Percentiles rank a stretch among this genome's conserved stretches.
These are phyloP conservation scores for Monascus purpureus DNA, from an alignment of 495 filamentous ascomycete species.

Conservation along the genomic window DNA sequence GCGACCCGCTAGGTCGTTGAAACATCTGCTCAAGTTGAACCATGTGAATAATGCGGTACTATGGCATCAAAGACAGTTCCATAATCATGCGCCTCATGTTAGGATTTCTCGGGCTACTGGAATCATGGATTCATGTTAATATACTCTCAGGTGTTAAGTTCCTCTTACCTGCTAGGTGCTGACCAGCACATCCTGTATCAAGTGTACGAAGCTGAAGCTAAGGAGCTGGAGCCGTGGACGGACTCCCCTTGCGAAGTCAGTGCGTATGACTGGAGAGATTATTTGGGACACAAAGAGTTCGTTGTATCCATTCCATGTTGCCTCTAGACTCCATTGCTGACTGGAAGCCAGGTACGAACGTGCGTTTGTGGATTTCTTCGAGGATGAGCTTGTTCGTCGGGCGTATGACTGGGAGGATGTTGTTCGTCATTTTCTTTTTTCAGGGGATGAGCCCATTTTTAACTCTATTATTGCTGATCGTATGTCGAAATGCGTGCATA, in stretches of 20 bases:
- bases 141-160: slow-evolving; percentile 45
- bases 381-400: slow-evolving; percentile 63
- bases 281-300: slow-evolving; percentile 53
- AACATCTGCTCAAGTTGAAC: slow-evolving; percentile 80
- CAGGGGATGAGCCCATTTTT: slow-evolving; percentile 62
- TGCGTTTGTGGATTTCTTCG: slow-evolving; percentile 84
- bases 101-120: slow-evolving; percentile 8
- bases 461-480: slow-evolving; percentile 63
- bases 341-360: slow-evolving; percentile 52
- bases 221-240: slow-evolving; percentile 63
- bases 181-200: slow-evolving; percentile 52
- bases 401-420: slow-evolving; percentile 77
- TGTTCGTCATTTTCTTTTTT: slow-evolving; percentile 59
- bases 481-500: slow-evolving; percentile 32
- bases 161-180: slow-evolving; percentile 74
- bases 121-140: background rate
- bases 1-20: slow-evolving; percentile 68
- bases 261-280: slow-evolving; percentile 72
- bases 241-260: slow-evolving; percentile 75
- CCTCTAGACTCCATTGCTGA: background rate
- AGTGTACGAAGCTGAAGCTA: slow-evolving; percentile 65
- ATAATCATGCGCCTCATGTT: slow-evolving; percentile 83
- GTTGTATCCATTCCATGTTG: slow-evolving; percentile 7
- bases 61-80: slow-evolving; percentile 60
- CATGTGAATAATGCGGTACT: slow-evolving; percentile 80